Evolutionary conservation across 441 rosid species (phyloP).

Genomic region (Syzygium malaccense): DNA sequence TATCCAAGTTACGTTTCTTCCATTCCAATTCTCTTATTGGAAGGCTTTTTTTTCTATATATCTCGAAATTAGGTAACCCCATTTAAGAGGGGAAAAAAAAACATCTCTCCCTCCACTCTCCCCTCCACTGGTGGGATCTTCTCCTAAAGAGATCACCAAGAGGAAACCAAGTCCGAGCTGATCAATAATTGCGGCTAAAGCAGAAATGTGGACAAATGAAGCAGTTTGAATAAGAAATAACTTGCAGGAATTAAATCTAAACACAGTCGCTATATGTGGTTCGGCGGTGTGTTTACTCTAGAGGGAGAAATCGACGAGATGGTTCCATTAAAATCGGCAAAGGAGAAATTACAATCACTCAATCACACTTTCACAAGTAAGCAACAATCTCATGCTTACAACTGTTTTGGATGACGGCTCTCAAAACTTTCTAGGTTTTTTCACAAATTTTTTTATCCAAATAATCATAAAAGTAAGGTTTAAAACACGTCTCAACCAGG

Average conservation of each 20-base stretch:
- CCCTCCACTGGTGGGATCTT: not conserved
- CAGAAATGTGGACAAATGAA: not conserved
- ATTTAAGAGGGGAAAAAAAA: not conserved
- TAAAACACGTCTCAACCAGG: not conserved
- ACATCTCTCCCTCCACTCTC: not conserved
- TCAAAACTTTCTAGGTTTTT: not conserved
- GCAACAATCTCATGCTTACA: not conserved
- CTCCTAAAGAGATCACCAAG: not conserved
- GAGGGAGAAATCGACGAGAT: not conserved
- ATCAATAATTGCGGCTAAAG: not conserved
- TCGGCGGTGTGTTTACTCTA: not conserved
- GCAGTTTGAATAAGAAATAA: not conserved
- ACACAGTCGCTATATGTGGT: not conserved
- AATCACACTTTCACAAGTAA: not conserved
- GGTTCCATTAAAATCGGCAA: not conserved
- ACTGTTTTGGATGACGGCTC: not conserved
- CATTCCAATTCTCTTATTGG: not conserved
- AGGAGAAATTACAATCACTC: not conserved
- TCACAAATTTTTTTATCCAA: fast-evolving
- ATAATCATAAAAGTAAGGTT: not conserved
- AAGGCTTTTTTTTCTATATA: not conserved
- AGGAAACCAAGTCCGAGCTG: not conserved
- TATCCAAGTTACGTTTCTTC: not conserved
- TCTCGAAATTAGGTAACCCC: not conserved
- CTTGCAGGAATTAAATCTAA: not conserved